Conservation (phyloP, 1,139 yeast species). For the Pichia sp. region DNA sequence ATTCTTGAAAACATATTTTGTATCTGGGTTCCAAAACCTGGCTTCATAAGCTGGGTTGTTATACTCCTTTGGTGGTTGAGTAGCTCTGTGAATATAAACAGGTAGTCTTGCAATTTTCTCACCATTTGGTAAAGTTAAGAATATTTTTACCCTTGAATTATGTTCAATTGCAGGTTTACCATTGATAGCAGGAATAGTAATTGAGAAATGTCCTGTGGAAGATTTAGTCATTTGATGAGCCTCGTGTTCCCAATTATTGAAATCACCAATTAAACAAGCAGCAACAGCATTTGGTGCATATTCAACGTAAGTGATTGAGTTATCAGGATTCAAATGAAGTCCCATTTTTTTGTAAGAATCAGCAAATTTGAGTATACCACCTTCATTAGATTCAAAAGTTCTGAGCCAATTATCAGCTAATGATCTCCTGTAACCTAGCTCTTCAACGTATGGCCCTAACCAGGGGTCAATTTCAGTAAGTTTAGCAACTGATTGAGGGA, state of each 20-base stretch:
- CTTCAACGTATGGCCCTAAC: conserved; percentile 71
- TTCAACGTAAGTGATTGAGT: conserved; percentile 58
- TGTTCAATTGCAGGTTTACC: conserved; percentile 70
- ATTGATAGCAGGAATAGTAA: conserved; percentile 44
- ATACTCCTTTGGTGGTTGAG: conserved; percentile 50
- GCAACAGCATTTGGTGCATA: conserved; percentile 83
- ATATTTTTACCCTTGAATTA: conserved; percentile 70
- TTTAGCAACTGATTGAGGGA: conserved; percentile 37
- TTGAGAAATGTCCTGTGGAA: conserved; percentile 63
- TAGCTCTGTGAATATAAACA: conserved; percentile 83
- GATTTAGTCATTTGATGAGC: conserved; percentile 50
- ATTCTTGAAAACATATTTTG: conserved; percentile 54
- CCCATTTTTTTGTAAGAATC: conserved; percentile 68
- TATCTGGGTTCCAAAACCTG: conserved; percentile 82
- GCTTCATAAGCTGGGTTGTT: conserved; percentile 68
- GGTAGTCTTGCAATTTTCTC: conserved; percentile 74
- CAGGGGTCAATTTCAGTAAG: conserved; percentile 75
- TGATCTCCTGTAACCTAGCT: conserved; percentile 46
- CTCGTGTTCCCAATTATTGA: conserved; percentile 69
- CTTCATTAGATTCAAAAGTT: conserved; percentile 35
- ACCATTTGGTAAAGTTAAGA: conserved; percentile 59
- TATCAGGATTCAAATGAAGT: conserved; percentile 53
- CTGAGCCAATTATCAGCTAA: conserved; percentile 54
- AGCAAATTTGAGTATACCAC: conserved; percentile 35
- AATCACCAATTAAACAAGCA: conserved; percentile 82